A percentile compares a stretch with the other conserved stretches of the same genome.
These are phyloP conservation scores for Psilocybe mexicana DNA, from an alignment of 1,284 basidiomycete species.

Conservation along the genomic window DNA sequence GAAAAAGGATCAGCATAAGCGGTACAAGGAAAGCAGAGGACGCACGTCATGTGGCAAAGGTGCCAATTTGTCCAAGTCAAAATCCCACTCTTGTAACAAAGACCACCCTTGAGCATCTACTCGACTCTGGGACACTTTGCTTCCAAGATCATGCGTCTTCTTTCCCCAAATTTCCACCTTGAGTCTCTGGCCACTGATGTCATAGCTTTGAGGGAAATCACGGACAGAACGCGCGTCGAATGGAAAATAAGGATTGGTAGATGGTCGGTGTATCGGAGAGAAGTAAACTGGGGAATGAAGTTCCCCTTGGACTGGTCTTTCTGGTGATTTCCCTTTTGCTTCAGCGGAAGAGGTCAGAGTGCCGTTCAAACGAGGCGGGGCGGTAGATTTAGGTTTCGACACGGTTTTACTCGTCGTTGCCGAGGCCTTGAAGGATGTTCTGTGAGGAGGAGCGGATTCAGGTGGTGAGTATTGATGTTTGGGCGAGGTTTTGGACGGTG, in stretches of 20 bases:
- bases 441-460: slow-evolving; percentile 17
- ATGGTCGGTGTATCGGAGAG: slow-evolving; percentile 69
- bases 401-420: not conserved
- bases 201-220: slow-evolving; percentile 48
- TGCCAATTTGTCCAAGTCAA: slow-evolving; percentile 61
- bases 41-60: slow-evolving; percentile 66
- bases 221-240: slow-evolving; percentile 46
- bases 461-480: slow-evolving; percentile 8
- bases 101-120: slow-evolving; percentile 49
- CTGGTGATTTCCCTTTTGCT: not conserved
- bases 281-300: slow-evolving; percentile 56
- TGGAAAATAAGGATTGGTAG: slow-evolving; percentile 74
- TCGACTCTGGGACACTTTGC: slow-evolving; percentile 5
- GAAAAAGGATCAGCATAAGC: slow-evolving; percentile 6
- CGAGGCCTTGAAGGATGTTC: slow-evolving; percentile 11
- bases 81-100: slow-evolving; percentile 66
- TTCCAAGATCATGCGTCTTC: slow-evolving; percentile 12
- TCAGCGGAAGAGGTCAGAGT: not conserved
- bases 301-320: not conserved
- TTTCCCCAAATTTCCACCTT: slow-evolving; percentile 64
- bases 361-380: not conserved
- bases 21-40: not conserved
- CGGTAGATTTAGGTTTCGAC: not conserved
- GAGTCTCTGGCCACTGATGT: slow-evolving; percentile 49
- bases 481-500: not conserved